Evolutionary conservation across 2,329 filamentous ascomycete genomes (phyloP).

Genomic region (Neonectria faginata): DNA sequence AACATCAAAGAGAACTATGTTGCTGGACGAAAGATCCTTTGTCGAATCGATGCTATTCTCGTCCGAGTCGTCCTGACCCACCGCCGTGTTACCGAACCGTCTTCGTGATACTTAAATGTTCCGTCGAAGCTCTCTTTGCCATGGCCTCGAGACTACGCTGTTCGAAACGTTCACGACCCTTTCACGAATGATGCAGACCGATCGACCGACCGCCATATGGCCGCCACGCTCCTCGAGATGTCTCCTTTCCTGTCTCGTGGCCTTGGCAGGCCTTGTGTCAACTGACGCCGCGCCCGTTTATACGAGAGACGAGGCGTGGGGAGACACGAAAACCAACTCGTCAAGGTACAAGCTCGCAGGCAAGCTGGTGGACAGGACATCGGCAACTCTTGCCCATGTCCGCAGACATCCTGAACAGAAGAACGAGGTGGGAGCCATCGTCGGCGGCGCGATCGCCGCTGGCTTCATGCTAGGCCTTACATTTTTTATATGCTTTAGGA

Average conservation of each 20-base stretch:
- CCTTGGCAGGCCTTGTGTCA: not conserved
- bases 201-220: conserved; percentile 19
- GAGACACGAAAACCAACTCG: conserved; percentile 21
- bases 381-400: not conserved
- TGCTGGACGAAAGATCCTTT: conserved; percentile 12
- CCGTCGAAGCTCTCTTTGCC: conserved; percentile 16
- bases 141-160: conserved; percentile 14
- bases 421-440: conserved; percentile 30
- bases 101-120: conserved; percentile 10
- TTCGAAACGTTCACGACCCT: not conserved
- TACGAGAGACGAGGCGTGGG: not conserved
- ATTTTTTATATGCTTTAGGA: conserved; percentile 35
- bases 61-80: not conserved
- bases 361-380: not conserved
- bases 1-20: not conserved
- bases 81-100: conserved; percentile 1
- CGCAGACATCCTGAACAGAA: conserved; percentile 5
- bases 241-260: conserved; percentile 23
- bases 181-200: conserved; percentile 18
- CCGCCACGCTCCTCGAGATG: conserved; percentile 17
- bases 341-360: conserved; percentile 7
- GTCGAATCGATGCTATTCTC: conserved; percentile 20
- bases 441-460: conserved; percentile 36
- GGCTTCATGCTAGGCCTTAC: conserved; percentile 33
- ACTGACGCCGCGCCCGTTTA: conserved; percentile 29